Conservation (phyloP, 306 rosid genomes). For the Quillaja saponaria region DNA sequence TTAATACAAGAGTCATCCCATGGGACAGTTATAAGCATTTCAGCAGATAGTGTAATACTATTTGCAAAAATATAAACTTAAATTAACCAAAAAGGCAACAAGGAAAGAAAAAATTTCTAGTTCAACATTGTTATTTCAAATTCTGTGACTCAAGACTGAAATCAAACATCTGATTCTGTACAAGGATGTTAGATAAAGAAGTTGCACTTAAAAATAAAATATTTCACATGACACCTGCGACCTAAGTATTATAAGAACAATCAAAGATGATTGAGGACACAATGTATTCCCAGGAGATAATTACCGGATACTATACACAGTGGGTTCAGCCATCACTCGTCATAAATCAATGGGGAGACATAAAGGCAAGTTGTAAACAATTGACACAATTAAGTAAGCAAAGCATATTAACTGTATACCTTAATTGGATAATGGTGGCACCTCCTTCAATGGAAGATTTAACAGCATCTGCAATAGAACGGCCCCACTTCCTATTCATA, state of each 20-base stretch:
- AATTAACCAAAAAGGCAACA: too few relatives aligned
- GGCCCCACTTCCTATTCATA: constrained; percentile 90
- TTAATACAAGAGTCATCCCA: too few relatives aligned
- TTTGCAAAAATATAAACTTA: too few relatives aligned
- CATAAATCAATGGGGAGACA: constrained; percentile 13
- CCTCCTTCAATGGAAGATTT: constrained; percentile 88
- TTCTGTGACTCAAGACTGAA: constrained; percentile 7
- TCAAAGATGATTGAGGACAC: neutral
- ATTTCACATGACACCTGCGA: too few relatives aligned
- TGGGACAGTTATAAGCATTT: too few relatives aligned
- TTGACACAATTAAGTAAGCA: constrained; percentile 6
- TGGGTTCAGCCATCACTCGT: constrained; percentile 1
- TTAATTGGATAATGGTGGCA: constrained; percentile 85
- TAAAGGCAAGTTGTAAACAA: neutral
- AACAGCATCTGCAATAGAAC: constrained; percentile 84
- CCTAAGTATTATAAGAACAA: too few relatives aligned
- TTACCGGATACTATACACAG: constrained; percentile 15
- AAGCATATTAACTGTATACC: constrained; percentile 46
- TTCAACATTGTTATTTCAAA: neutral
- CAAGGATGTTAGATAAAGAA: neutral
- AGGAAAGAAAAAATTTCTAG: too few relatives aligned
- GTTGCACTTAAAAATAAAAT: neutral
- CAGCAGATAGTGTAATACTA: too few relatives aligned
- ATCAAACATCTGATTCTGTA: neutral
- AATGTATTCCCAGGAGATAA: neutral